Conservation (phyloP, 192 early-diverging fungal genomes). For the Linnemannia hyalina region DNA sequence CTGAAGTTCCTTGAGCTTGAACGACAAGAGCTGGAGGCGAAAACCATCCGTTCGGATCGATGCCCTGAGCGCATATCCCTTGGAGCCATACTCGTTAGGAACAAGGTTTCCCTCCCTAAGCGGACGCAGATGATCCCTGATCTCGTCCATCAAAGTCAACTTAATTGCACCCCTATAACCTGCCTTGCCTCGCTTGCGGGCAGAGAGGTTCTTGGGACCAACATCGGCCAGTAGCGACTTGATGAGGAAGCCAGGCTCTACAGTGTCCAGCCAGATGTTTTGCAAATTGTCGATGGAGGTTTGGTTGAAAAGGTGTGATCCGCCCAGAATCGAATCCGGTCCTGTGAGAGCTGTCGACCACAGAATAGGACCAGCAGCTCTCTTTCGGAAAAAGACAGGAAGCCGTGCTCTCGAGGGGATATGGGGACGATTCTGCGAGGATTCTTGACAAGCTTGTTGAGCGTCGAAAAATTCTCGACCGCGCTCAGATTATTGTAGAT, state of each 20-base stretch:
- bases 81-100: not conserved
- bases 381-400: not conserved
- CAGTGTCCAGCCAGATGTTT: not conserved
- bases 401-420: not conserved
- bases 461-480: not conserved
- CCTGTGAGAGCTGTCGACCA: not conserved
- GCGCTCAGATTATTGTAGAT: not conserved
- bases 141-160: not conserved
- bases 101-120: not conserved
- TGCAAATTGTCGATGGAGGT: not conserved
- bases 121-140: not conserved
- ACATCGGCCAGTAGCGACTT: not conserved
- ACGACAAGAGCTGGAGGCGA: not conserved
- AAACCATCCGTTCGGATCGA: conserved; percentile 1
- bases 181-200: not conserved
- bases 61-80: not conserved
- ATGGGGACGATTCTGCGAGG: not conserved
- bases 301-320: not conserved
- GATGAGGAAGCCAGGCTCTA: not conserved
- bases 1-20: not conserved
- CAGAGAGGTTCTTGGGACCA: not conserved
- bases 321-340: not conserved
- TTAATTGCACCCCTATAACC: not conserved
- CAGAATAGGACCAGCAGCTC: not conserved
- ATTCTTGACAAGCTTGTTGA: not conserved